Percentiles rank a stretch among this genome's conserved stretches.
phyloP scores from a whole-genome alignment of 768 basidiomycete species.

The Phaeotremella skinneri region DNA sequence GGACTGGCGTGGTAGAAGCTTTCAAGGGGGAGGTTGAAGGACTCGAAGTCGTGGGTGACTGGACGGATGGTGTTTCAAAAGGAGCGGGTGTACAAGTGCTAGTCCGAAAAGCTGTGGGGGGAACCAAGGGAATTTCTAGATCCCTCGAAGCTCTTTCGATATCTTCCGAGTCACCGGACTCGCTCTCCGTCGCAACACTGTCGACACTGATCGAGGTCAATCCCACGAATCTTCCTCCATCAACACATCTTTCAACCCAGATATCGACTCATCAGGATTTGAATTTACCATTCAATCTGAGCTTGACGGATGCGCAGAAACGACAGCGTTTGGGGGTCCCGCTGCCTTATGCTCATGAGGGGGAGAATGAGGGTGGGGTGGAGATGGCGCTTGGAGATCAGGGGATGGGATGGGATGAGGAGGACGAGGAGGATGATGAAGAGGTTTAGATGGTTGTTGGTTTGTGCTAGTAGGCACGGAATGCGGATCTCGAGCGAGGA shows the following conservation, averaged over 20 bases:
- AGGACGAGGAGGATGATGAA: not conserved
- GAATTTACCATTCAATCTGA: slow-evolving; percentile 81
- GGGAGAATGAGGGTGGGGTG: slow-evolving; percentile 52
- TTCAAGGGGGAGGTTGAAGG: slow-evolving; percentile 21
- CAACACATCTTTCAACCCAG: not conserved
- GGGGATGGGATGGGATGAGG: slow-evolving; percentile 11
- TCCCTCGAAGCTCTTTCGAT: slow-evolving; percentile 29
- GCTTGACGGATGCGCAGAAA: slow-evolving; percentile 76
- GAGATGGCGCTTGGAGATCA: slow-evolving; percentile 14
- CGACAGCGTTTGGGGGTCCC: slow-evolving; percentile 76
- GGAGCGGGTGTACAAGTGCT: slow-evolving; percentile 64
- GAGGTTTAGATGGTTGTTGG: not conserved
- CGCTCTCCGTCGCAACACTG: slow-evolving; percentile 16
- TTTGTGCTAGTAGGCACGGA: no score
- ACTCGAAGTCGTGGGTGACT: slow-evolving; percentile 28
- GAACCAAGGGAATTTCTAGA: slow-evolving; percentile 45
- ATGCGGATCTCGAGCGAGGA: no score
- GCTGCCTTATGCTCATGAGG: slow-evolving; percentile 85
- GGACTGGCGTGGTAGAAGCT: slow-evolving; percentile 55
- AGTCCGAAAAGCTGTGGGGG: slow-evolving; percentile 45
- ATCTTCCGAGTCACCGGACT: not conserved
- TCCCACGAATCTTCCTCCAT: slow-evolving; percentile 46
- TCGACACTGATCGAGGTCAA: slow-evolving; percentile 56
- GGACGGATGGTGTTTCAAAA: slow-evolving; percentile 42
- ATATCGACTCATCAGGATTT: slow-evolving; percentile 62